These are phyloP conservation scores for Tetragonia tetragonoides DNA, from an alignment of 148 eudicot genomes.

Conservation along the genomic window DNA sequence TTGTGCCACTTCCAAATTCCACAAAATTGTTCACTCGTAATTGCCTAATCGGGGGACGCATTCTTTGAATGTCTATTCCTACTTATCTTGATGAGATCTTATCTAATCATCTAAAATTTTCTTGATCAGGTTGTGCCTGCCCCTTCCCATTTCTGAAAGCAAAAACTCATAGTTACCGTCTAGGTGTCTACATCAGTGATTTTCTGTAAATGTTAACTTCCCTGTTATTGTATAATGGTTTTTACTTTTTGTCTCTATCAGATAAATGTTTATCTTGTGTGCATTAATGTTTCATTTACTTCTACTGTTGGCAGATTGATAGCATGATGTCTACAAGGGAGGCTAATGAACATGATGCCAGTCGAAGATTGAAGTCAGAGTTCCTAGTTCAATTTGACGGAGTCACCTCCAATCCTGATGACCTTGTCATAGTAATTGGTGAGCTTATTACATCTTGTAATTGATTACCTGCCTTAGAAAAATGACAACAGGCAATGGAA, in stretches of 20 bases:
- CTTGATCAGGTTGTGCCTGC: background rate
- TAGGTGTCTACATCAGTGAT: too few species aligned
- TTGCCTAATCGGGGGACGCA: background rate
- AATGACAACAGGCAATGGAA: background rate
- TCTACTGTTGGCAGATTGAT: constrained; percentile 59
- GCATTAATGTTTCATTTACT: background rate
- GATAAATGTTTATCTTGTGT: background rate
- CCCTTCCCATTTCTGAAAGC: background rate
- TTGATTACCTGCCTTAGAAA: constrained; percentile 3
- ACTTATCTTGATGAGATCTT: background rate
- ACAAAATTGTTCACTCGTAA: background rate
- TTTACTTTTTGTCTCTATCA: background rate
- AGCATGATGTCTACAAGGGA: constrained; percentile 93
- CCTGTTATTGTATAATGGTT: background rate
- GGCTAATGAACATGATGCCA: constrained; percentile 92
- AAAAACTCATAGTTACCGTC: background rate
- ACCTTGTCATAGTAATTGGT: constrained; percentile 91
- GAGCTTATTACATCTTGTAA: constrained; percentile 20
- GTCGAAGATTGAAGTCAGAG: constrained; percentile 94
- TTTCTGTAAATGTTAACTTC: too few species aligned
- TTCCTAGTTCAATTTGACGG: constrained; percentile 98
- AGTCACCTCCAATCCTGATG: constrained; percentile 82
- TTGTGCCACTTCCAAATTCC: background rate
- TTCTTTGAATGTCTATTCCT: background rate
- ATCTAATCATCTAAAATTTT: background rate